These are phyloP conservation scores for Perkinsus chesapeaki DNA, from an alignment of 169 alveolate species.

Conservation along the genomic window DNA sequence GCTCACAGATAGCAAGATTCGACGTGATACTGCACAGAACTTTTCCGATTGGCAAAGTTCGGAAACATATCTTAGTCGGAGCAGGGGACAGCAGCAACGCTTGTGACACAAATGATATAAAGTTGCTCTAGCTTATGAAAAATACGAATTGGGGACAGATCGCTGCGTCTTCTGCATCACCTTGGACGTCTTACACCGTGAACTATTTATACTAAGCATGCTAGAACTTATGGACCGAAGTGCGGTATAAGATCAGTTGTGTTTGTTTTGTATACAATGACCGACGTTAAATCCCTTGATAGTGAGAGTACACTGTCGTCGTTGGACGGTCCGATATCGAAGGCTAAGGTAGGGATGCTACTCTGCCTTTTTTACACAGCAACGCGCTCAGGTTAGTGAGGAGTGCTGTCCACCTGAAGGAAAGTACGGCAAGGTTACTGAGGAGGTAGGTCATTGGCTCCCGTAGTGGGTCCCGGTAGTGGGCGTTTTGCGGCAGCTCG, in stretches of 20 bases:
- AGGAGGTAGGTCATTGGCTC: background rate
- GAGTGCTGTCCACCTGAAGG: background rate
- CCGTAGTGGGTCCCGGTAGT: background rate
- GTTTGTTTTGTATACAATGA: background rate
- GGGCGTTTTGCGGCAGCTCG: background rate
- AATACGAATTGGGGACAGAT: too few relatives aligned
- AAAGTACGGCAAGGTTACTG: background rate
- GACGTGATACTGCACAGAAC: too few relatives aligned
- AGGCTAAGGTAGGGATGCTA: background rate
- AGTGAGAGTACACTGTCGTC: background rate
- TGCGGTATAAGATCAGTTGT: background rate
- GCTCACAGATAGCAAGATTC: too few relatives aligned
- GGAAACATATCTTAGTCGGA: too few relatives aligned
- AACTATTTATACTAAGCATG: too few relatives aligned
- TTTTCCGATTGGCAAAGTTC: too few relatives aligned
- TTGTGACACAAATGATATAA: too few relatives aligned
- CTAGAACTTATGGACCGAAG: background rate
- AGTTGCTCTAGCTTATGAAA: too few relatives aligned
- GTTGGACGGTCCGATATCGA: background rate
- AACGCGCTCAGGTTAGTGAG: background rate
- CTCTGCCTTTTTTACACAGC: too few relatives aligned
- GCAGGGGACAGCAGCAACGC: too few relatives aligned
- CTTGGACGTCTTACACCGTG: too few relatives aligned
- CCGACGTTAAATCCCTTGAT: background rate
- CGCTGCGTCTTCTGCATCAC: too few relatives aligned